Conservation (phyloP, 2,329 filamentous ascomycete genomes). For the Cercospora sp. region DNA sequence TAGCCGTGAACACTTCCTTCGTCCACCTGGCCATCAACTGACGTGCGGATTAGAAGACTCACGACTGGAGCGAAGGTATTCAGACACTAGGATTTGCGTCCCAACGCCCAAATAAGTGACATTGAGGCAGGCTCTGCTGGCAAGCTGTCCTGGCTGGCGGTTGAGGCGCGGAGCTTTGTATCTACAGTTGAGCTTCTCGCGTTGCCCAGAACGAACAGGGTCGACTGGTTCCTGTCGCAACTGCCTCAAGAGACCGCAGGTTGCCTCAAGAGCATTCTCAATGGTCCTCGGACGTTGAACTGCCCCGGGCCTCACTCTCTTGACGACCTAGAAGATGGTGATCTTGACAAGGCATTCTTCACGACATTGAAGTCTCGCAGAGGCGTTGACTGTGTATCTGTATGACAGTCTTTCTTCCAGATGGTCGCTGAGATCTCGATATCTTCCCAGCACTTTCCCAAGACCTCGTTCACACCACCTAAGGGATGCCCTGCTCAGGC, state of each 20-base stretch:
- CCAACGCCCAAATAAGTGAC: not conserved
- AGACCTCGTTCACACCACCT: not conserved
- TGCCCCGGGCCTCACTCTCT: not conserved
- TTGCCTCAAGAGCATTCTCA: not conserved
- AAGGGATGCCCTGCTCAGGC: not conserved
- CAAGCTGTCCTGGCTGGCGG: too few species aligned
- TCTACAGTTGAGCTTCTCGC: too few species aligned
- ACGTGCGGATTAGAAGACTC: not conserved
- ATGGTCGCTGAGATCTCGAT: not conserved
- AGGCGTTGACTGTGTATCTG: not conserved
- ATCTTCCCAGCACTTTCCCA: not conserved
- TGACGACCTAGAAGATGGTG: not conserved
- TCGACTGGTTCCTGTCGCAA: too few species aligned
- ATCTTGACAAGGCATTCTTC: not conserved
- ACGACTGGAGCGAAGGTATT: not conserved
- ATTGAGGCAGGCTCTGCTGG: too few species aligned
- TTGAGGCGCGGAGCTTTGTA: too few species aligned
- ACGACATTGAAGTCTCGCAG: not conserved
- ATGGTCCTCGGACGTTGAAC: not conserved
- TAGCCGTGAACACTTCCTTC: not conserved
- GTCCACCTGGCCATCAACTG: not conserved
- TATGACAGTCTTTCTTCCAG: not conserved
- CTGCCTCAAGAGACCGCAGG: not conserved
- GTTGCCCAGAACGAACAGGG: too few species aligned
- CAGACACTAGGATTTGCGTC: not conserved